A percentile compares a stretch with the other conserved stretches of the same genome.
Conservation (phyloP, 2,329 filamentous ascomycete species). For the Neoarthrinium moseri region DNA sequence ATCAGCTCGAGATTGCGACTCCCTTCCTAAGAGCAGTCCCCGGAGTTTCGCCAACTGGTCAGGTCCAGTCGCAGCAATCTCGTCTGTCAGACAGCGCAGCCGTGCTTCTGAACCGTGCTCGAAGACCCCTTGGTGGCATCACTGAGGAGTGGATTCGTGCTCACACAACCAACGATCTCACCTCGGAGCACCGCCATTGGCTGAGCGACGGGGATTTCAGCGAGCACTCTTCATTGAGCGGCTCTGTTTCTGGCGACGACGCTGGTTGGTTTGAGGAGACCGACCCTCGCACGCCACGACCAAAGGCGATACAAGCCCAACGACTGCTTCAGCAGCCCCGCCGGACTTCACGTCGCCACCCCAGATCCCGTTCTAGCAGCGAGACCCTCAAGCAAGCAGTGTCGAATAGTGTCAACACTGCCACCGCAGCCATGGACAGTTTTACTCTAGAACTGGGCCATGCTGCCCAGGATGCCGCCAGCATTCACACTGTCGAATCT, state of each 20-base stretch:
- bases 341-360: constrained; percentile 33
- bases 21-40: constrained; percentile 61
- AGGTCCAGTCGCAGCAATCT: constrained; percentile 32
- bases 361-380: constrained; percentile 50
- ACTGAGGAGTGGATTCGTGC: constrained; percentile 86
- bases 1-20: constrained; percentile 60
- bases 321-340: constrained; percentile 13
- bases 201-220: constrained; percentile 76
- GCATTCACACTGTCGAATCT: constrained; percentile 26
- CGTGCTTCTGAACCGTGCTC: constrained; percentile 62
- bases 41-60: constrained; percentile 34
- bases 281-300: constrained; percentile 46
- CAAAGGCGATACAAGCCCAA: constrained; percentile 28
- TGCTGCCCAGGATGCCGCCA: constrained; percentile 22
- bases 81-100: constrained; percentile 47
- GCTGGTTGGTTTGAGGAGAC: constrained; percentile 48
- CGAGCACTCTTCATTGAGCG: constrained; percentile 73
- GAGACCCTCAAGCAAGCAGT: constrained; percentile 53
- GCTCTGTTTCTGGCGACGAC: constrained; percentile 54
- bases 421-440: constrained; percentile 23
- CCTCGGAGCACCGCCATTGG: constrained; percentile 76
- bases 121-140: constrained; percentile 60
- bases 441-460: constrained; percentile 17
- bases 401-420: constrained; percentile 24
- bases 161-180: constrained; percentile 70